phyloP scores from a whole-genome alignment of 345 rosid species.

The Sisymbrium irio region DNA sequence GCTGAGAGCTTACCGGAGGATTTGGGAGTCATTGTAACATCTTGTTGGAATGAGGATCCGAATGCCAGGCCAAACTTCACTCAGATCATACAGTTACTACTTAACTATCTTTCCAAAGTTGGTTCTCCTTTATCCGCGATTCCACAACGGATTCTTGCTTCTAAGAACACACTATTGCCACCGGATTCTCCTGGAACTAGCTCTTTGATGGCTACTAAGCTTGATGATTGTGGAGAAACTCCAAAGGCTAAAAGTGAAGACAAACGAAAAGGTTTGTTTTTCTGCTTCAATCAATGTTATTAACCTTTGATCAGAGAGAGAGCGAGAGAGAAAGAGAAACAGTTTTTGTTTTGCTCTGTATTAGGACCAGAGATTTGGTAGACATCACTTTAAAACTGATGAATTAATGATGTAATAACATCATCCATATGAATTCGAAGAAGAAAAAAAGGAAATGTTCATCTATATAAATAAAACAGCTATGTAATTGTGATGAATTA shows the following conservation, averaged over 20 bases:
- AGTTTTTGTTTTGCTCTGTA: conserved; percentile 16
- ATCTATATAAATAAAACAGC: conserved; percentile 22
- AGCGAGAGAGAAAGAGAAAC: background rate
- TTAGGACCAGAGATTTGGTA: conserved; percentile 26
- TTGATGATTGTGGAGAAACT: conserved; percentile 61
- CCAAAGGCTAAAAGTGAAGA: conserved; percentile 58
- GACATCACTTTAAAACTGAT: background rate
- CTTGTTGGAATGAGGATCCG: conserved; percentile 95
- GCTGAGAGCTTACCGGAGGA: conserved; percentile 83
- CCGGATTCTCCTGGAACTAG: conserved; percentile 96
- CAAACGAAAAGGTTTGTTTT: conserved; percentile 64
- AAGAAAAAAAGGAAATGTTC: background rate
- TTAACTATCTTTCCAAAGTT: conserved; percentile 55
- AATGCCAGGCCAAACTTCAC: conserved; percentile 81
- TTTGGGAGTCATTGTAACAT: conserved; percentile 67
- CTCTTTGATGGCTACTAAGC: conserved; percentile 74
- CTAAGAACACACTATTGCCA: conserved; percentile 61
- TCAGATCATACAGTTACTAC: conserved; percentile 80
- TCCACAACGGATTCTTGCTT: conserved; percentile 56
- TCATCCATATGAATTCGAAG: background rate
- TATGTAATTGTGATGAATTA: conserved; percentile 14
- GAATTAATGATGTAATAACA: conserved; percentile 19
- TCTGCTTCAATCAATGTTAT: conserved; percentile 82
- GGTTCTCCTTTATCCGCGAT: conserved; percentile 55
- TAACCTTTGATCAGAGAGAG: conserved; percentile 30